A percentile compares a stretch with the other conserved stretches of the same genome.
phyloP scores from a whole-genome alignment of 306 rosid genomes.

The Rosa persica region DNA sequence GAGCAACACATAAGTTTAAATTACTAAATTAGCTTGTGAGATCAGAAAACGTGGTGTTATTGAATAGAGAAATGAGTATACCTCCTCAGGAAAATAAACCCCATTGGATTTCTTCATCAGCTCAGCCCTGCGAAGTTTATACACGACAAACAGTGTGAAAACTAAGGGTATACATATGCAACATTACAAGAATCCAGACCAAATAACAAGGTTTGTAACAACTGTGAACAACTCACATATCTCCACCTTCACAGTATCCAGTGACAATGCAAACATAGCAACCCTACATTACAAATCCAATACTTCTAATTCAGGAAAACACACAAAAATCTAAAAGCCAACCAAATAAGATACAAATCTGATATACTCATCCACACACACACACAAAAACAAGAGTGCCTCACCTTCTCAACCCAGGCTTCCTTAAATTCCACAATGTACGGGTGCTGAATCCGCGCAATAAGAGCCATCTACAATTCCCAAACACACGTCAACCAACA shows the following conservation, averaged over 20 bases:
- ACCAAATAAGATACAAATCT: background rate
- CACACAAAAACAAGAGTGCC: conserved; percentile 14
- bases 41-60: background rate
- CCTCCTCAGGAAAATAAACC: conserved; percentile 92
- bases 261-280: conserved; percentile 99
- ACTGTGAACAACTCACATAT: conserved; percentile 71
- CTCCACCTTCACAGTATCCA: conserved; percentile 99
- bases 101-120: conserved; percentile 88
- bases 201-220: background rate
- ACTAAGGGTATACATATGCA: background rate
- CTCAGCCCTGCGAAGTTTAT: conserved; percentile 70
- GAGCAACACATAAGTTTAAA: conserved; percentile 26
- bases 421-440: conserved; percentile 93
- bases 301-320: conserved; percentile 25
- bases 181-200: background rate
- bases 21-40: background rate
- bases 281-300: conserved; percentile 65
- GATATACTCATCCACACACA: background rate
- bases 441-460: conserved; percentile 94
- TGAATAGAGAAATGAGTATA: conserved; percentile 29
- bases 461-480: conserved; percentile 82
- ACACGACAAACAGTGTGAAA: conserved; percentile 17
- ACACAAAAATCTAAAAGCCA: background rate
- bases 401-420: conserved; percentile 99
- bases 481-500: background rate